Evolutionary conservation across 805 yeast species (phyloP).

Genomic region (Diddensiella santjacobensis): DNA sequence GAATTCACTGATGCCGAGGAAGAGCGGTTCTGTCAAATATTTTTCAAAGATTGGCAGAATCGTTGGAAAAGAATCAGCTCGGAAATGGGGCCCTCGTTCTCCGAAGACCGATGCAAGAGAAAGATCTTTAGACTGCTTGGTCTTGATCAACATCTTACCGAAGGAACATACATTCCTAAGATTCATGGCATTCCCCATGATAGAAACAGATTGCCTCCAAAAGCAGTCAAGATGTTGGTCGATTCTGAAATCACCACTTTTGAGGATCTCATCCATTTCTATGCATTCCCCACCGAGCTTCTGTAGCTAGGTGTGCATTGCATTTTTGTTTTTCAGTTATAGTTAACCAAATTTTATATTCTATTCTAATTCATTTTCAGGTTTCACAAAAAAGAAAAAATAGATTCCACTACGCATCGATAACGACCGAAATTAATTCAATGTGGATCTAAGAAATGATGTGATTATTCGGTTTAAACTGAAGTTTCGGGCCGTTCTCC

Average conservation of each 20-base stretch:
- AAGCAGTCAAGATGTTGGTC: not conserved
- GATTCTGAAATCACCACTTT: not conserved
- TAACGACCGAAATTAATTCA: too few species aligned
- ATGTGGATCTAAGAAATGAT: too few species aligned
- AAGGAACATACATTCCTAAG: not conserved
- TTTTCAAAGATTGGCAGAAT: conserved; percentile 40
- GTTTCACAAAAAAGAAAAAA: not conserved
- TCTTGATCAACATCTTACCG: not conserved
- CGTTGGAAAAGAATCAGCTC: conserved; percentile 38
- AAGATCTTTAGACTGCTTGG: conserved; percentile 8
- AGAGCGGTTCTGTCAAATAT: conserved; percentile 30
- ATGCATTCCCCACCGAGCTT: conserved; percentile 1
- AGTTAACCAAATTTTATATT: too few species aligned
- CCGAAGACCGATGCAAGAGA: conserved; percentile 13
- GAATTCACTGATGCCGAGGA: conserved; percentile 38
- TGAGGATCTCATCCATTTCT: not conserved
- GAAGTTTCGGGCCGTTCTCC: conserved; percentile 1
- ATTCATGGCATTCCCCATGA: not conserved
- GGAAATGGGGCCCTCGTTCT: conserved; percentile 26
- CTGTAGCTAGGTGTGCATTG: too few species aligned
- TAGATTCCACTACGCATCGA: too few species aligned
- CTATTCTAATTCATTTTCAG: too few species aligned
- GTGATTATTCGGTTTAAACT: too few species aligned
- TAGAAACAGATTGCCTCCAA: not conserved
- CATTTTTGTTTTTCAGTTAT: too few species aligned